Base-by-base conservation (phyloP, 2,329 filamentous ascomycete species). In the Talaromyces sp. region DNA sequence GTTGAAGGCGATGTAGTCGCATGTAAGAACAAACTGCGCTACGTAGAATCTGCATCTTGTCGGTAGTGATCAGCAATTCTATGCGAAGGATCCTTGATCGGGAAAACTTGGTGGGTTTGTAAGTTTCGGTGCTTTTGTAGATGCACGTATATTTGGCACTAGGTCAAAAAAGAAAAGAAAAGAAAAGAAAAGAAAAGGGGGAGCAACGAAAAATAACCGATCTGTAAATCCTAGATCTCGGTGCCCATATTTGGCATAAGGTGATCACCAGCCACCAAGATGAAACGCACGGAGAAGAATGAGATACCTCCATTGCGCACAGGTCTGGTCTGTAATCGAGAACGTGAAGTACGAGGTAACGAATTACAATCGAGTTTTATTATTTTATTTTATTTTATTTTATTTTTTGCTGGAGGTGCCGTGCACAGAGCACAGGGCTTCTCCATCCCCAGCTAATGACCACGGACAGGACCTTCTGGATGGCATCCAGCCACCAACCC, bases 151-250 rank as follows among this genome's bases (percentile, higher is more conserved):
- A 45, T 49, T 19, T n/a, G 10, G 17, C 7, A 42, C 46, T 40
- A 40, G 37, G 35, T 24, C 13, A 16, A 27, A 41, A 17, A 24
- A n/a, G 3, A 41, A 22, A 2, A 29, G 41, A 39, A 42, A 16
- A 16, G 33, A 16, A 46, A 44, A 48, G 40, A 40, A 50, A 37
- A 41, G 4, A 41, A n/a, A 41, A 41, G 8, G 11, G n/a, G 22
- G 4, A 0, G 9, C 35, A 45, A 43, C 13, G 22, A 44, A 41
- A 29, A n/a, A 46, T 20, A 46, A 37, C 33, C 19, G 46, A 49
- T 43, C 36, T 42, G 19, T 49, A 43, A 53, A 52, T 36, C 51
- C 52, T 47, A 54, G 56, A 58, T 59, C 48, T 55, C 48, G 24
- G n/a, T 37, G 33, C 47, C 47, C 51, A 36, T 47, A 53, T 41